Base-by-base conservation (phyloP, 2,329 filamentous ascomycete genomes). In the Colletotrichum sp. region DNA sequence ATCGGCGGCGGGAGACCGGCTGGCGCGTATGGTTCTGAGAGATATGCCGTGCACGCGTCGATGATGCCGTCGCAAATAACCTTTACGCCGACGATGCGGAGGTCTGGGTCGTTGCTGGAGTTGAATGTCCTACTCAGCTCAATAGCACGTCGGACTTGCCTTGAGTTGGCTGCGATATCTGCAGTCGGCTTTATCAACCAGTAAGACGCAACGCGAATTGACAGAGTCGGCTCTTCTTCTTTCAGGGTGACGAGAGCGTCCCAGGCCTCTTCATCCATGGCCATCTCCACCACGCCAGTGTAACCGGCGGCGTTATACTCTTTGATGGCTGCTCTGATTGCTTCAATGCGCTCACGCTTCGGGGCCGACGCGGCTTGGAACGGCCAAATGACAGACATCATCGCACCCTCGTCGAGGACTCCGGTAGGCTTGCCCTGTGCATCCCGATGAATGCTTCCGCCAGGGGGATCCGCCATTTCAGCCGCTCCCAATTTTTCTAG, bases 31-130 rank as follows among this genome's bases (percentile, higher is more conserved):
- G 92, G 92, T 80, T 92, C 88, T 2, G 86, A 85, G 3, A 94
- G 82, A 0, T 89, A 90, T 0, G 92, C 92, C 2, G 92, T 93
- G 81, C 92, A 94, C 0, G 90, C 90, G 77, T 94, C 92, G 49
- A 94, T 87, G 44, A 92, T 90, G 13, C 92, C 92, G 75, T 94
- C 92, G 79, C 90, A 90, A 52, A 94, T 92, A 26, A 93, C 82
- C 80, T 94, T 94, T 81, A 93, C 88, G 6, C 92, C 92, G 0
- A 91, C 89, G 10, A 94, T 81, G 21, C 89, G 89, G 71, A 87
- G 79, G 69, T 88, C 82, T 1, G 86, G 85, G 24, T 80, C 83
- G 12, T 78, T 84, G 3, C 78, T 71, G 30, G 71, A 78, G 77
- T 85, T 87, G 81, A 81, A 87, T 59, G 83, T 72, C 21, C 76